phyloP scores from a whole-genome alignment of 2,329 filamentous ascomycete species.

The Drechslera avenae region DNA sequence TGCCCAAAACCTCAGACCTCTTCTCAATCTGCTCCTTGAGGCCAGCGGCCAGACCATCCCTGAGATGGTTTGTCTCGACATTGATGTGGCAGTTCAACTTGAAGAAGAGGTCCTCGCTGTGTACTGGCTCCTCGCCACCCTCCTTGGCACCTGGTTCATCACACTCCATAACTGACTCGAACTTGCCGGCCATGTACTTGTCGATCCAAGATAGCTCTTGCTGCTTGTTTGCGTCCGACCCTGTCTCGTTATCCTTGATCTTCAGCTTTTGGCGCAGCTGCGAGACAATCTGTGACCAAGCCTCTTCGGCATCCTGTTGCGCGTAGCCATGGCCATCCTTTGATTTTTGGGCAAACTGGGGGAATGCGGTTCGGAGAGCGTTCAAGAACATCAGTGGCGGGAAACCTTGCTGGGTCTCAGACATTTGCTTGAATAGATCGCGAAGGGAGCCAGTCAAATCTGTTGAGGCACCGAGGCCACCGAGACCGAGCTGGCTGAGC shows the following conservation, averaged over 20 bases:
- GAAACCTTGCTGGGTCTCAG: conserved; percentile 84
- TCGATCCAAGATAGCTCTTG: conserved; percentile 76
- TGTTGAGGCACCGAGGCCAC: conserved; percentile 63
- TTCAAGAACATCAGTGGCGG: conserved; percentile 82
- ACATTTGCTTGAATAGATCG: conserved; percentile 87
- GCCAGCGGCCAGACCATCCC: conserved; percentile 82
- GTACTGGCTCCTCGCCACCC: conserved; percentile 71
- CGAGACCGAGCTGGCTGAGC: conserved; percentile 59
- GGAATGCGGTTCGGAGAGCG: conserved; percentile 77
- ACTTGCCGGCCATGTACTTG: conserved; percentile 84
- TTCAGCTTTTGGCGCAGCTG: conserved; percentile 80
- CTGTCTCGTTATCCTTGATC: conserved; percentile 57
- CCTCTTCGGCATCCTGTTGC: conserved; percentile 98
- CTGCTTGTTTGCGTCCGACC: conserved; percentile 41
- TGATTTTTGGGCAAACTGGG: conserved; percentile 90
- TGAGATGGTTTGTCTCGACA: conserved; percentile 82
- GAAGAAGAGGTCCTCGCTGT: conserved; percentile 75
- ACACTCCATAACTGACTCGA: conserved; percentile 78
- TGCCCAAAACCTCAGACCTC: conserved; percentile 74
- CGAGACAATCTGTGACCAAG: conserved; percentile 92
- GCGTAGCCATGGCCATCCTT: conserved; percentile 84
- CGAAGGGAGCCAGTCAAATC: conserved; percentile 80
- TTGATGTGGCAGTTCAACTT: conserved; percentile 98
- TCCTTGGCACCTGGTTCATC: conserved; percentile 80
- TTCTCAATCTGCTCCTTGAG: conserved; percentile 92